Base-by-base conservation (phyloP, 2,329 filamentous ascomycete species). In the Cladosporium halotolerans region DNA sequence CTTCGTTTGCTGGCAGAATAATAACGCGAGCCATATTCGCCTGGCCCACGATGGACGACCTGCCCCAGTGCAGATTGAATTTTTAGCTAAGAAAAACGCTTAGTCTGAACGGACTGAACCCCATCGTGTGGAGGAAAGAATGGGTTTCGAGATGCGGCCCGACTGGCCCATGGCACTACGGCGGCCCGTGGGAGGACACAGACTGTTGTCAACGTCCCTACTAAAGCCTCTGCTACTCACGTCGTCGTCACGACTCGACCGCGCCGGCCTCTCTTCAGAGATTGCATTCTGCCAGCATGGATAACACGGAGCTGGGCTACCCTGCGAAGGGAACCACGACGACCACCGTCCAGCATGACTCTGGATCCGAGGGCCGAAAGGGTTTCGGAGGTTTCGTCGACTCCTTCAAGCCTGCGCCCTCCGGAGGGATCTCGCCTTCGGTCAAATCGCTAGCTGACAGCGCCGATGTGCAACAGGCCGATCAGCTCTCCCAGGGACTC, bases 401-500 rank as follows among this genome's bases (percentile, higher is more conserved):
- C 18, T 51, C 48, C 16, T 51, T 51, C 48, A 51, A 38, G 16
- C 40, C 48, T 16, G 48, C 40, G 11, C 39, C 33, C 16, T 51
- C 48, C 39, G 14, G 19, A 16, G 48, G 39, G 11, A 19, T 19
- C 19, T 32, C 34, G 31, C 43, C 43, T 40, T 36, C 48, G 9
- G 11, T 32, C 13, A 33, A 33, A 16, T 36, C 42, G 31, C 16
- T 28, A 5, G 38, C 48, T 44, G 48, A 51, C 18, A 44, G 48
- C n/a, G 59, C 57, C 34, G 65, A 68, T 60, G 62, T 62, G 53
- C 60, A 65, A 13, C 48, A 51, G 18, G 48, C 48, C 55, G 64
- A 65, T 43, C 63, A 64, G 54, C 58, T 67, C 43, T 66, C 66
- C 54, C 60, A 66, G 56, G 64, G 62, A 14, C 56, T 64, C 55